These are phyloP conservation scores for Fusarium torulosum DNA, from an alignment of 2,329 filamentous ascomycete genomes.

Conservation along the genomic window DNA sequence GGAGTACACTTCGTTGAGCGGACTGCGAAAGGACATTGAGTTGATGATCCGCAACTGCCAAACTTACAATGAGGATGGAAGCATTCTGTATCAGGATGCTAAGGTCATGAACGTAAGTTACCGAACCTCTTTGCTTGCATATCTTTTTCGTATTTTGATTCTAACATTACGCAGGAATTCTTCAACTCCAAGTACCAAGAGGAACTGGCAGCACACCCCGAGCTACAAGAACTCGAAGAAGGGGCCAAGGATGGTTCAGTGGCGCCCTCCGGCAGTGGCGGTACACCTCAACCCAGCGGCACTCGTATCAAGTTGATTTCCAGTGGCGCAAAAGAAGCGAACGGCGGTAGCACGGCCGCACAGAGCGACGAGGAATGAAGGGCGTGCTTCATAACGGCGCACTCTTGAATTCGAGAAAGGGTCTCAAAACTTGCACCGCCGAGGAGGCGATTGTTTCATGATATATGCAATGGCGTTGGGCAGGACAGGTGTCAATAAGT, in stretches of 20 bases:
- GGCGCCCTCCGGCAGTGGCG: slow-evolving; percentile 68
- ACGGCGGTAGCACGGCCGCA: slow-evolving; percentile 55
- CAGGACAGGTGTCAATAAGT: slow-evolving; percentile 45
- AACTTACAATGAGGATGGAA: slow-evolving; percentile 97
- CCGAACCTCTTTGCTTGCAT: not conserved
- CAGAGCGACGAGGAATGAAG: slow-evolving; percentile 68
- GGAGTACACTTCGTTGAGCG: slow-evolving; percentile 85
- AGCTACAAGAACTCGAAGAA: slow-evolving; percentile 68
- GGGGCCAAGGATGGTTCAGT: slow-evolving; percentile 55
- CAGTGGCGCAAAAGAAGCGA: slow-evolving; percentile 54
- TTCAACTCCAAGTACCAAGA: slow-evolving; percentile 67
- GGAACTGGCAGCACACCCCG: slow-evolving; percentile 65
- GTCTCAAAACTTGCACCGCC: slow-evolving; percentile 29
- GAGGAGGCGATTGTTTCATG: slow-evolving; percentile 47
- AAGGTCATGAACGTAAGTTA: slow-evolving; percentile 84
- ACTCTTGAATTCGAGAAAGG: slow-evolving; percentile 15
- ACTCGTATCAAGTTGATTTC: slow-evolving; percentile 79
- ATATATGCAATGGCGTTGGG: slow-evolving; percentile 51
- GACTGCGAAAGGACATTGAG: slow-evolving; percentile 85
- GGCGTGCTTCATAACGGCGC: slow-evolving; percentile 9
- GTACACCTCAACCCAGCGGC: slow-evolving; percentile 73
- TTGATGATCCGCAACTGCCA: slow-evolving; percentile 91
- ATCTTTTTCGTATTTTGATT: not conserved
- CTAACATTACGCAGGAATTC: slow-evolving; percentile 65
- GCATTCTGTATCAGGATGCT: slow-evolving; percentile 90